Evolutionary conservation across 2,329 filamentous ascomycete species (phyloP), one percentile per base, ranked within the genome.

Genomic region (Fonsecaea erecta): DNA sequence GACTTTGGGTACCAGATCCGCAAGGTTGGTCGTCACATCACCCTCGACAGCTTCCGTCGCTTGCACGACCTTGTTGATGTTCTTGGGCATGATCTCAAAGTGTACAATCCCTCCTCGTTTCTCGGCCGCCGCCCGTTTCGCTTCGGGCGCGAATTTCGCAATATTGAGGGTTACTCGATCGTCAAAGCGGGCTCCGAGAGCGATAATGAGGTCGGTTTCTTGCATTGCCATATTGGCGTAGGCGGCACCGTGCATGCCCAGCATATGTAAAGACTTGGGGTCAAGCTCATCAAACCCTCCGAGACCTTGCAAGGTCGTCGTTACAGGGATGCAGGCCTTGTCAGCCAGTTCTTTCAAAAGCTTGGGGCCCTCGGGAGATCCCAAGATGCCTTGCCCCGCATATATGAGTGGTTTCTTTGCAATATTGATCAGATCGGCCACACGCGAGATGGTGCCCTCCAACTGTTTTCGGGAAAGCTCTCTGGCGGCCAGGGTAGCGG

Each of bases 151-250:
- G 71, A 98, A 99, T 77, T 94, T 96, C 73, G 87, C 79, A 59
- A 97, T 84, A 76, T 85, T 90, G 30, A 86, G 82, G 12, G 93
- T 97, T 62, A 98, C 95, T 79, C 95, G 94, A 78, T 99, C 95
- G 75, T 99, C 95, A 75, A 99, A 98, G 64, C 94, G 91, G 55
- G 88, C 92, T 73, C 95, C 95, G 21, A 99, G 87, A 60, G 94
- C 94, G 74, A 99, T 92, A 78, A 99, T 95, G 68, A 99, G 84
- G 80, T 99, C 95, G 14, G 95, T 91, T 77, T 97, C 91, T 80
- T 99, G 94, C 83, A 99, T 97, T 16, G 95, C 88, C 90, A 97
- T 92, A 83, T 99, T 99, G 77, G 95, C 95, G 75, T 96, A 99
- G 7, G 93, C 93, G 8, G 93, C 90, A 66, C 95, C 95, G 83